Percentiles rank a stretch among this genome's conserved stretches.
Evolutionary conservation across 176 grass and related monocot species (phyloP).

Genomic region (Ensete glaucum): DNA sequence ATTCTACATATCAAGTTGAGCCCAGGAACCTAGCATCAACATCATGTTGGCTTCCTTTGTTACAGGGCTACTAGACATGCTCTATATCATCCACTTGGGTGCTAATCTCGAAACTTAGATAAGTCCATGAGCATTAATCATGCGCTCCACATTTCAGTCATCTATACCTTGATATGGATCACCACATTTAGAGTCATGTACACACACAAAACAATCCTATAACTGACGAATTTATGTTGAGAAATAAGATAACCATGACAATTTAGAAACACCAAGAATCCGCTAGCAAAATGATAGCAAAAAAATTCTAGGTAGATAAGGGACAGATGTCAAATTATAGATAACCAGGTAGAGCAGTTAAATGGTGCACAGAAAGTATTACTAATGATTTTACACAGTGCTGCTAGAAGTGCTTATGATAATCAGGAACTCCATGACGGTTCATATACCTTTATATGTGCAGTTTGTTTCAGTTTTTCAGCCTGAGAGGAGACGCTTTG

Average conservation of each 20-base stretch:
- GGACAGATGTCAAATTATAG: neutral
- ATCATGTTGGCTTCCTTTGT: neutral
- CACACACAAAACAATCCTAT: neutral
- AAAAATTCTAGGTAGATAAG: neutral
- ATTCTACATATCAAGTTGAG: neutral
- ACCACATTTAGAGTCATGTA: neutral
- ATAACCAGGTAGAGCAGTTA: neutral
- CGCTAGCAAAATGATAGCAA: neutral
- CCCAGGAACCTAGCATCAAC: neutral
- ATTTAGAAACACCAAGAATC: neutral
- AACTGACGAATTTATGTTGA: neutral
- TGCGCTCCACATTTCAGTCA: neutral
- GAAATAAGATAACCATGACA: too few species aligned
- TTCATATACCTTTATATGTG: constrained; percentile 7
- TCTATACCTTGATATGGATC: neutral
- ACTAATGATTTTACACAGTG: neutral
- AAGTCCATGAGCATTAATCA: neutral
- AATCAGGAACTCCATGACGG: neutral
- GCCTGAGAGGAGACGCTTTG: constrained; percentile 44
- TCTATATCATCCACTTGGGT: neutral
- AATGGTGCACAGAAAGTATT: neutral
- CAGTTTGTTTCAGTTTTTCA: constrained; percentile 39
- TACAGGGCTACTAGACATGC: neutral
- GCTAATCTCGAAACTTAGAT: neutral
- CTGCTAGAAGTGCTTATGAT: neutral